These are phyloP conservation scores for Cucumis hystrix DNA, from an alignment of 306 rosid genomes.

Conservation along the genomic window DNA sequence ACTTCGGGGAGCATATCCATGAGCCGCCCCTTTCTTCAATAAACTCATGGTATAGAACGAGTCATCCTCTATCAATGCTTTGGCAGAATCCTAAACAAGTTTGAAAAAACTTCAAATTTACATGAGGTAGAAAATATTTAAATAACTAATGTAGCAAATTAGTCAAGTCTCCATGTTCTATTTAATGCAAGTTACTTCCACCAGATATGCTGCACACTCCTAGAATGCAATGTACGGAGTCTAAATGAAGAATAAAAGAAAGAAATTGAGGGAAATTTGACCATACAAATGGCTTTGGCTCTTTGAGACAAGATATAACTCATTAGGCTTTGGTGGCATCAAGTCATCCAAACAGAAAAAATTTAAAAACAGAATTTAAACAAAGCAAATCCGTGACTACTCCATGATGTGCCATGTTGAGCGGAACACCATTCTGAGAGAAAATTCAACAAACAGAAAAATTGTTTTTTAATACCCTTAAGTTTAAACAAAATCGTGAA, in stretches of 20 bases:
- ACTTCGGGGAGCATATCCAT: constrained; percentile 78
- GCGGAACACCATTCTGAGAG: no score
- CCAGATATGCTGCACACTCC: not conserved
- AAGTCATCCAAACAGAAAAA: no score
- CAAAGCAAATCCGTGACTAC: no score
- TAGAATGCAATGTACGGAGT: not conserved
- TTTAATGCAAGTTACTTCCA: not conserved
- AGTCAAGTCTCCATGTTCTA: not conserved
- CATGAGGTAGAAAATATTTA: not conserved
- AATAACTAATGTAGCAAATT: not conserved
- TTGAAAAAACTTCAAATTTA: not conserved
- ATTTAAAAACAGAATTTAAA: no score
- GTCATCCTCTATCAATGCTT: constrained; percentile 89
- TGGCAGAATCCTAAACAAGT: constrained; percentile 67
- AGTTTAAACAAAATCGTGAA: no score
- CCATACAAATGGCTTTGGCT: not conserved
- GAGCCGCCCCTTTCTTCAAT: constrained; percentile 92
- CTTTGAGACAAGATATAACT: not conserved
- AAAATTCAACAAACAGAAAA: no score
- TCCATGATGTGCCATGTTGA: no score
- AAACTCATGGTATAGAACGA: constrained; percentile 81
- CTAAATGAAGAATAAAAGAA: not conserved
- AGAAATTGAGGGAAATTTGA: not conserved
- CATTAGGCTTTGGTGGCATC: no score
- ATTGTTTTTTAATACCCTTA: no score